A percentile compares a stretch with the other conserved stretches of the same genome.
These are phyloP conservation scores for Graphiopsis chlorocephala DNA, from an alignment of 2,329 filamentous ascomycete genomes.

Conservation along the genomic window DNA sequence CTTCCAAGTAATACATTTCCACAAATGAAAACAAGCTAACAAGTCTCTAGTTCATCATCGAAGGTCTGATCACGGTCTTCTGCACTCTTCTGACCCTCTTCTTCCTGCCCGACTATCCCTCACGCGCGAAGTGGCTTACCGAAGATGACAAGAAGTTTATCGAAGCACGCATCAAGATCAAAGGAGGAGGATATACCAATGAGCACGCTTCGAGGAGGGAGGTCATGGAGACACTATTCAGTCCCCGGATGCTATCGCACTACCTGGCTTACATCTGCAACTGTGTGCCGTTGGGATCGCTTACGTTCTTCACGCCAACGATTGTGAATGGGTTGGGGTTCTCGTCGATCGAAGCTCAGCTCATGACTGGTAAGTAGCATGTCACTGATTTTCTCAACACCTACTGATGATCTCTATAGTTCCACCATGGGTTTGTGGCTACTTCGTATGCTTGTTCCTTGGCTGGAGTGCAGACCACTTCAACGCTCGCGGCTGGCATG, in stretches of 20 bases:
- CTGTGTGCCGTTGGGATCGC: constrained; percentile 32
- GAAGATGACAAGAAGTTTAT: constrained; percentile 29
- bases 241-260: constrained; percentile 39
- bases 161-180: constrained; percentile 26
- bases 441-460: constrained; percentile 30
- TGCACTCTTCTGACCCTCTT: constrained; percentile 27
- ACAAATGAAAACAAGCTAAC: constrained; percentile 28
- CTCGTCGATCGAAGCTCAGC: constrained; percentile 43
- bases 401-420: constrained; percentile 17
- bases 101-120: constrained; percentile 32
- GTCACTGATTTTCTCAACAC: not conserved
- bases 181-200: constrained; percentile 39
- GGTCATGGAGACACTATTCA: constrained; percentile 37
- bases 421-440: constrained; percentile 35
- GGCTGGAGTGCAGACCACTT: constrained; percentile 27
- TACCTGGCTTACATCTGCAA: constrained; percentile 36
- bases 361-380: constrained; percentile 26
- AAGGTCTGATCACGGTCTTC: constrained; percentile 27
- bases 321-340: constrained; percentile 52
- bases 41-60: constrained; percentile 29
- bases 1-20: not conserved
- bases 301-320: constrained; percentile 54
- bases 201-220: constrained; percentile 37
- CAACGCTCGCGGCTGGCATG: constrained; percentile 28
- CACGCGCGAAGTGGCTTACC: constrained; percentile 28